Base-by-base conservation (phyloP, 345 rosid species). In the Arabis alpina region DNA sequence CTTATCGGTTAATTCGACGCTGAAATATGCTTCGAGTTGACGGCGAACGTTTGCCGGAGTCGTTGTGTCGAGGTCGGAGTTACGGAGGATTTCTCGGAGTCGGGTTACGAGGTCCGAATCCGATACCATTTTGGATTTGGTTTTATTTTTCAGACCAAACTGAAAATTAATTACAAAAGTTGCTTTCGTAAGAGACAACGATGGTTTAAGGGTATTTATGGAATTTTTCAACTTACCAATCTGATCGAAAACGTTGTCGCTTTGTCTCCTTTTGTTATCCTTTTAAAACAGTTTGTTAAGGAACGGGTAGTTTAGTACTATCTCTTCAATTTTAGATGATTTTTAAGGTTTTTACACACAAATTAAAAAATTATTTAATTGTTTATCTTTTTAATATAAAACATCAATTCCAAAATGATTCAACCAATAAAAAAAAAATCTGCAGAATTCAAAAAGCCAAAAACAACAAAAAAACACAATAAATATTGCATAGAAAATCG, bases 21-120 rank as follows among this genome's bases (percentile, higher is more conserved):
- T 73, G 64, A 90, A 81, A 67, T 82, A 84, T 16, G 71, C 71
- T 81, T 90, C 91, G 12, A 90, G 80, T 65, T 81, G 84, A 73
- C 84, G 78, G 53, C 96, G 83, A 5, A 88, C 81, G 43, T 80
- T 82, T 44, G 85, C 84, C 49, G 88, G 76, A 41, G 91, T 90
- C 45, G 93, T 79, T 45, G 79, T 88, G 51, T 90, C 81, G 0
- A 88, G 91, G 93, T 90, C 90, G 57, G 92, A 83, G 40, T 54
- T 61, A 54, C 62, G 72, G 45, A 90, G 87, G 45, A 88, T 79
- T 50, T 90, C 85, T 27, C 80, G 83, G 68, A 90, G 93, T 14
- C 87, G 87, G 61, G 68, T 65, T 69, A 67, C 83, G 32, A 88
- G 82, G 62, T 88, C 96, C 50, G 86, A 77, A 51, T 90, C 93